Evolutionary conservation across 371 early-diverging fungal species (phyloP), one percentile per base, ranked within the genome.

Genomic region (Circinella umbellata): DNA sequence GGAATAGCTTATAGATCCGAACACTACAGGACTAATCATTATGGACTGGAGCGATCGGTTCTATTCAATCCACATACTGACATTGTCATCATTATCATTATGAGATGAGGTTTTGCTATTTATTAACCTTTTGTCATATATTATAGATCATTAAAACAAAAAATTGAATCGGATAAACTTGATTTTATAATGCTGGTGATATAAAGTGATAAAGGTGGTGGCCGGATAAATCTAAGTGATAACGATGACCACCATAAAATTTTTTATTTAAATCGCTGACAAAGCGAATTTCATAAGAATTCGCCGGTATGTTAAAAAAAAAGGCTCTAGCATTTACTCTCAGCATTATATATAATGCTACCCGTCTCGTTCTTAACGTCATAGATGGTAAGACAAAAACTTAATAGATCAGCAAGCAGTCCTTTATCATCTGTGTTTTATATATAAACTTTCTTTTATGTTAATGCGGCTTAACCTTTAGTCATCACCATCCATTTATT

Each of bases 391-490:
- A 17, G 8, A 51, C 51, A 51, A 51, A n/a, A 51, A 15, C 15
- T 15, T 51, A 17, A 51, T 13, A 14, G 51, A 51, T 51, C 42
- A 27, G 27, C 27, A 27, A 27, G 27, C 27, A 27, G 27, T 27
- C 27, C 27, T 27, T 27, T 27, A 27, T 27, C 27, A 27, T 27
- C 27, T 27, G 27, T 27, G 27, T 27, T 27, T 27, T 27, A 27
- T 27, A 27, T 27, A 27, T 27, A 27, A 54, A 54, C 18, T 11
- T 17, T 54, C 10, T 18, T 54, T 10, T 20, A 54, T 54, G 57
- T 57, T 57, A 57, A 34, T 27, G 27, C 57, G 57, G 57, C 14
- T 57, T 20, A 57, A 57, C 57, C 57, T 57, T 57, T 57, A 57
- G 57, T 57, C 57, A 57, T 57, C 57, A 7, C 34, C 57, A 10